These are phyloP conservation scores for Ogataea saltuana DNA, from an alignment of 805 yeast genomes.

Conservation along the genomic window DNA sequence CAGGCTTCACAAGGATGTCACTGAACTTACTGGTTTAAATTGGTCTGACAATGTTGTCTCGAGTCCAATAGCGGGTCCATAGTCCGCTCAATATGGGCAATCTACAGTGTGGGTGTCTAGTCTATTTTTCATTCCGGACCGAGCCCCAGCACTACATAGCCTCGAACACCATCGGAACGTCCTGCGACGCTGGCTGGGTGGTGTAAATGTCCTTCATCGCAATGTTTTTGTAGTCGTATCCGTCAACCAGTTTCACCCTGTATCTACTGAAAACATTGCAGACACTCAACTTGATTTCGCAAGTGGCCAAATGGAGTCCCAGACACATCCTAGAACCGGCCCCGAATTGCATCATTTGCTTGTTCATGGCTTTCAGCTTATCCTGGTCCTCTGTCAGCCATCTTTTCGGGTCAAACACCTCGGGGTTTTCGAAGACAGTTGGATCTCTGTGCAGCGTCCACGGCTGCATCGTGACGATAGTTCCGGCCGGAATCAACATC, in stretches of 20 bases:
- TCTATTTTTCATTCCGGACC: too few species aligned
- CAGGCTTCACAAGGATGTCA: too few species aligned
- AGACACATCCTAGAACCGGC: constrained; percentile 74
- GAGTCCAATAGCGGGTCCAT: too few species aligned
- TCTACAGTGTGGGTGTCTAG: too few species aligned
- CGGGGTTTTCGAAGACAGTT: constrained; percentile 51
- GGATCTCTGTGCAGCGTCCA: constrained; percentile 60
- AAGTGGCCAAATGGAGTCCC: constrained; percentile 66
- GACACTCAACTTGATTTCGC: constrained; percentile 61
- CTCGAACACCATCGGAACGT: constrained; percentile 26
- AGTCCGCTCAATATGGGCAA: too few species aligned
- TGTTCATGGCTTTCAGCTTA: constrained; percentile 48
- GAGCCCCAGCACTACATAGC: constrained; percentile 1
- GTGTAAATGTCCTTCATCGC: constrained; percentile 36
- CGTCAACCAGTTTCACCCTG: constrained; percentile 26
- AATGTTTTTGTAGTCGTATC: constrained; percentile 28
- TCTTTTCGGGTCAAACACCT: constrained; percentile 49
- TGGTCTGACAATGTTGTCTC: too few species aligned
- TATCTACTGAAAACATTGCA: constrained; percentile 55
- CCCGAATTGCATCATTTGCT: constrained; percentile 67
- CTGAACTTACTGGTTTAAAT: too few species aligned
- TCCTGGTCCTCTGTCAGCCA: constrained; percentile 50
- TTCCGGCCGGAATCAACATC: constrained; percentile 50
- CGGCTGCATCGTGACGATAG: constrained; percentile 64
- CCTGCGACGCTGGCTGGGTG: constrained; percentile 29